Percentiles rank a stretch among this genome's conserved stretches.
Conservation (phyloP, 768 basidiomycete species). For the Leccinum olivaceopallidum region DNA sequence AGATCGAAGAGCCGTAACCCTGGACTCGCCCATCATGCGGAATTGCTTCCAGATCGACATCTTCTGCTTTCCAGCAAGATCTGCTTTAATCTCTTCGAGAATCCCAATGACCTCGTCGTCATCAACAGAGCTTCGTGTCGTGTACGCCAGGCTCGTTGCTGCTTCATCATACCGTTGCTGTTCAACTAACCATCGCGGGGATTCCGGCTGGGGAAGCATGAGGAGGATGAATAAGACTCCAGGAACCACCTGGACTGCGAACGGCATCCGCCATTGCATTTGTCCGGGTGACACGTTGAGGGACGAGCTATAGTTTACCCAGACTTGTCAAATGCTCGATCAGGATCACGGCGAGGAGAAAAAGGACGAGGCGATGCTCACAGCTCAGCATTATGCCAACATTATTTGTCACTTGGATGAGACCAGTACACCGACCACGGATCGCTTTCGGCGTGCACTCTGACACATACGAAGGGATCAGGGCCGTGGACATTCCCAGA, state of each 20-base stretch:
- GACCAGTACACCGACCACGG: conserved; percentile 37
- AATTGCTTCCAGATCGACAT: conserved; percentile 39
- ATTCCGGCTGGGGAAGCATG: conserved; percentile 54
- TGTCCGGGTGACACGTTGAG: conserved; percentile 38
- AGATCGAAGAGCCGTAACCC: conserved; percentile 40
- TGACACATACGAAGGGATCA: conserved; percentile 52
- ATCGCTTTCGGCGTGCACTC: conserved; percentile 50
- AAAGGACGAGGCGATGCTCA: too few species aligned
- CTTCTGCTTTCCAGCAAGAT: conserved; percentile 43
- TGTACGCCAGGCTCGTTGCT: conserved; percentile 39
- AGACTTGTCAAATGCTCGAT: conserved; percentile 30
- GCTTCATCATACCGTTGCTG: conserved; percentile 44
- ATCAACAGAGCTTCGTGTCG: conserved; percentile 31
- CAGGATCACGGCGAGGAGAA: conserved; percentile 7
- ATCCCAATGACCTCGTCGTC: conserved; percentile 38
- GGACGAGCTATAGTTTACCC: conserved; percentile 47
- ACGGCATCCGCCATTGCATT: conserved; percentile 54
- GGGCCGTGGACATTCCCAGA: conserved; percentile 52
- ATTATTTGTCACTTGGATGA: too few species aligned
- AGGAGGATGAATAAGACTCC: conserved; percentile 47
- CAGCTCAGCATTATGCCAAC: too few species aligned
- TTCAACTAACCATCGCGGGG: conserved; percentile 60
- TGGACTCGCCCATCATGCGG: conserved; percentile 44
- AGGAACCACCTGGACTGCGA: conserved; percentile 52
- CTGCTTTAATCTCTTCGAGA: conserved; percentile 49